Base-by-base conservation (phyloP, 306 rosid genomes). In the Sindora glabra region DNA sequence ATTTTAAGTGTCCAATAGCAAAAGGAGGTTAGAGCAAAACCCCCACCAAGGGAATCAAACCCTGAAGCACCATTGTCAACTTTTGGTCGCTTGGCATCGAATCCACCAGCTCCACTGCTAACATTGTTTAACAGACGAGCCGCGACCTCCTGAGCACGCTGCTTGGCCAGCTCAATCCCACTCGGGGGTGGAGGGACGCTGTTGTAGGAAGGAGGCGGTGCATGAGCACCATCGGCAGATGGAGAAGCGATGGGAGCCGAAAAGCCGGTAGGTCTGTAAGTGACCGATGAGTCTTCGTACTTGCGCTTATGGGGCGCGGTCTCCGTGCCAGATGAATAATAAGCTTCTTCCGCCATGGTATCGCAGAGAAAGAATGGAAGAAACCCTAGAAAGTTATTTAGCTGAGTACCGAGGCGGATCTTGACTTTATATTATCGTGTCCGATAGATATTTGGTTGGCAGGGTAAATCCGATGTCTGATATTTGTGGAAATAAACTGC, bases 111-210 rank as follows among this genome's bases (percentile, higher is more conserved):
- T 7, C 69, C 80, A 8, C 63, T 67, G 2, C 62, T 60, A 25
- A 60, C 64, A 70, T 61, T 65, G 79, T 64, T 71, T 58, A 74
- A 76, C 71, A 94, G 77, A 2, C 95, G 95, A 59, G 99, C 85
- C 2, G 99, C 97, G 24, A 94, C 90, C 82, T 89, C 95, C 74
- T 94, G 99, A 2, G 97, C 99, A 1, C 82, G 85, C 68, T 86
- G 97, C 73, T 94, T 94, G 64, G 96, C 96, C n/a, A 78, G 74
- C 68, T 84, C 85, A 70, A 94, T 73, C 44, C 82, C 97, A 37
- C 82, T 77, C 25, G 74, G 71, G 1, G 94, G 82, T 0, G 94
- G 90, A 2, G 88, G 84, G 2, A 80, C 95, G 87, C 53, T 83
- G 64, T 77, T 83, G 76, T 83, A 87, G 2, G 83, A 68, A 0